phyloP scores from a whole-genome alignment of 140 eudicot genomes.

The Flaveria floridana region DNA sequence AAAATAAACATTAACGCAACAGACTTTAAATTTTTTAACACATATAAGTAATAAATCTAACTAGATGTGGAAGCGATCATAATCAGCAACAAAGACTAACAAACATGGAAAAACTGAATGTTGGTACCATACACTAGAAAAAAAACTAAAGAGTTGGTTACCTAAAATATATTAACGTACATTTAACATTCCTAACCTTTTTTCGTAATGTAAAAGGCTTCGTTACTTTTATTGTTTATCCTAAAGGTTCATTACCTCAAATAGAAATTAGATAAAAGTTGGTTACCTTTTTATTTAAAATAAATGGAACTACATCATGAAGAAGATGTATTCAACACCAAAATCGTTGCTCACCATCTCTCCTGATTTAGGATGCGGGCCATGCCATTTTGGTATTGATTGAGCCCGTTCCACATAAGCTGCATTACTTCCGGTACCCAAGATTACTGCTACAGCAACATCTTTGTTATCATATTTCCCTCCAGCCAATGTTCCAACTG shows the following conservation, averaged over 20 bases:
- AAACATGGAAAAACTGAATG: neutral
- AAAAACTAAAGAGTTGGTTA: neutral
- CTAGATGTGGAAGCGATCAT: too few species aligned
- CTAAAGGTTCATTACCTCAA: neutral
- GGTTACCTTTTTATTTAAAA: neutral
- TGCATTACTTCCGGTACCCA: conserved; percentile 95
- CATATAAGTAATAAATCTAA: too few species aligned
- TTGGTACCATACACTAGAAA: neutral
- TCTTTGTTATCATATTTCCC: conserved; percentile 65
- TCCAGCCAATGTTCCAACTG: conserved; percentile 92
- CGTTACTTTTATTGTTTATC: neutral
- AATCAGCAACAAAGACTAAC: too few species aligned
- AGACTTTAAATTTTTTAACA: too few species aligned
- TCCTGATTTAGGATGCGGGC: conserved; percentile 81
- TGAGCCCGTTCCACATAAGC: conserved; percentile 92
- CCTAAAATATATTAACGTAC: neutral
- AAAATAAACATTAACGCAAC: too few species aligned
- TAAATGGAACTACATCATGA: neutral
- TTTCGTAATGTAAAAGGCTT: neutral
- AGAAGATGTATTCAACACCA: neutral
- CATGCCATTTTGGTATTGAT: conserved; percentile 89
- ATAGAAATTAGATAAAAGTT: neutral
- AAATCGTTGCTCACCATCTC: conserved; percentile 61
- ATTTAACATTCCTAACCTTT: neutral
- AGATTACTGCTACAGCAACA: conserved; percentile 66